Evolutionary conservation across 2,329 filamentous ascomycete genomes (phyloP).

Genomic region (Claviceps pazoutovae): DNA sequence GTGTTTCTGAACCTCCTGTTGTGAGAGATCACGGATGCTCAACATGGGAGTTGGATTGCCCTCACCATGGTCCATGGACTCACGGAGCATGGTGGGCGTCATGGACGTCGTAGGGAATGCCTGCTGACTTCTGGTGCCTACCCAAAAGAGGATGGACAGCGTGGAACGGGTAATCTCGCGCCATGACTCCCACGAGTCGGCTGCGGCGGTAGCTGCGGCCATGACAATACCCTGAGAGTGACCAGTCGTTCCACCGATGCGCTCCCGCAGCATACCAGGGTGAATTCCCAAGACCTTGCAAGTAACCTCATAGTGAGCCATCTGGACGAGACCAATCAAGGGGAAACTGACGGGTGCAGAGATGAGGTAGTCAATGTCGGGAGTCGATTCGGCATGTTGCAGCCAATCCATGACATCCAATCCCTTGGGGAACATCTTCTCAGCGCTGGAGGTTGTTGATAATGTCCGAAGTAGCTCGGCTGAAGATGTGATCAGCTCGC

Average conservation of each 20-base stretch:
- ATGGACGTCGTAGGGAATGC: slow-evolving; percentile 92
- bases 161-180: slow-evolving; percentile 65
- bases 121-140: slow-evolving; percentile 91
- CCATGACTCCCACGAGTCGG: slow-evolving; percentile 87
- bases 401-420: slow-evolving; percentile 91
- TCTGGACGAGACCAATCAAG: slow-evolving; percentile 87
- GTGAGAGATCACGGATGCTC: slow-evolving; percentile 85
- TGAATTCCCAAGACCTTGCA: slow-evolving; percentile 84
- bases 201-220: slow-evolving; percentile 79
- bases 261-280: slow-evolving; percentile 74
- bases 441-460: slow-evolving; percentile 68
- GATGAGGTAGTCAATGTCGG: slow-evolving; percentile 86
- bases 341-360: slow-evolving; percentile 93
- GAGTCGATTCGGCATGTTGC: slow-evolving; percentile 74
- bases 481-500: slow-evolving; percentile 66
- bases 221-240: slow-evolving; percentile 96
- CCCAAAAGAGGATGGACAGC: slow-evolving; percentile 94
- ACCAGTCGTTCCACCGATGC: slow-evolving; percentile 77
- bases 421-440: slow-evolving; percentile 96
- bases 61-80: slow-evolving; percentile 88
- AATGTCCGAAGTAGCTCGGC: slow-evolving; percentile 80
- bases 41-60: slow-evolving; percentile 95
- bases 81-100: slow-evolving; percentile 77
- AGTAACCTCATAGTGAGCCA: slow-evolving; percentile 89
- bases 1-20: slow-evolving; percentile 83